Conservation (phyloP, 441 rosid genomes). For the Gossypium laxum region DNA sequence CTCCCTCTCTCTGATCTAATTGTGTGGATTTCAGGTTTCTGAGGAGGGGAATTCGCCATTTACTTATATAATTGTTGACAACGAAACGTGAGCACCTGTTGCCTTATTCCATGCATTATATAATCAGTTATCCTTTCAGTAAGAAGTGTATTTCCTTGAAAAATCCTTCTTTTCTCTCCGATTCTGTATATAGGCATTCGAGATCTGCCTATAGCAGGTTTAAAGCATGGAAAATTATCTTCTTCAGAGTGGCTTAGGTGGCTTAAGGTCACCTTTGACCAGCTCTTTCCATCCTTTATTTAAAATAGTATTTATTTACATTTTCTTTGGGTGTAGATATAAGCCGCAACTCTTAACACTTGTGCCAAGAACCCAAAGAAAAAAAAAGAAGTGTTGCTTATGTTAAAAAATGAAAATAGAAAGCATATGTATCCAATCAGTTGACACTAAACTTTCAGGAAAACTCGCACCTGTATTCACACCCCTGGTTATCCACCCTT, state of each 20-base stretch:
- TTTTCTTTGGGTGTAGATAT: neutral
- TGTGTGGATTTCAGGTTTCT: slow-evolving; percentile 42
- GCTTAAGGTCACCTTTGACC: neutral
- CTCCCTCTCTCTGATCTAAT: slow-evolving; percentile 14
- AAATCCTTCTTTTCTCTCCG: neutral
- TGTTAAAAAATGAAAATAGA: slow-evolving; percentile 31
- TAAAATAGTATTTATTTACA: neutral
- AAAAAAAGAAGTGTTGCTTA: slow-evolving; percentile 38
- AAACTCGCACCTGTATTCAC: slow-evolving; percentile 88
- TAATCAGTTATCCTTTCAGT: neutral
- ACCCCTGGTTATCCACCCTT: slow-evolving; percentile 76
- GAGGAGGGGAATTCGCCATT: slow-evolving; percentile 79
- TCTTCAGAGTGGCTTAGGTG: slow-evolving; percentile 32
- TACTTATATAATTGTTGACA: slow-evolving; percentile 71
- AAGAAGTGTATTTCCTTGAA: neutral
- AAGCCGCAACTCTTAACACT: neutral
- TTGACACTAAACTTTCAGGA: slow-evolving; percentile 32
- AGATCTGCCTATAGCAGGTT: neutral
- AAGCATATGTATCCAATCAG: neutral
- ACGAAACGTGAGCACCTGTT: slow-evolving; percentile 50
- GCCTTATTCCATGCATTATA: neutral
- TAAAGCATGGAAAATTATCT: neutral
- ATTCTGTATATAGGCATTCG: neutral
- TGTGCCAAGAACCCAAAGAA: neutral
- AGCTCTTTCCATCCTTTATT: neutral